Conservation (phyloP, 176 grass and related monocot species). For the Rhynchospora breviuscula region DNA sequence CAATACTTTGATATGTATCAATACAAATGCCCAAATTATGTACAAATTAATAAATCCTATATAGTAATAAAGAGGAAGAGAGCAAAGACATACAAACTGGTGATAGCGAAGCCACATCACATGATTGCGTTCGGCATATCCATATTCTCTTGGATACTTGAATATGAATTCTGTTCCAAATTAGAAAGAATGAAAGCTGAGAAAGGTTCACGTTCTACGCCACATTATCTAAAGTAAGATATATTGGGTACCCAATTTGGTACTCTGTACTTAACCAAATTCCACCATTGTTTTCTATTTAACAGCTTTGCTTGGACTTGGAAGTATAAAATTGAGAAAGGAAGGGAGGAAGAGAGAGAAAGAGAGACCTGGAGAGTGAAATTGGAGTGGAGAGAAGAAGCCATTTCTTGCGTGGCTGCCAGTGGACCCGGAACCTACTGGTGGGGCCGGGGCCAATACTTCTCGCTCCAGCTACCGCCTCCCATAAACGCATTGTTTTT, state of each 20-base stretch:
- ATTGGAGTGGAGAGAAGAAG: slow-evolving; percentile 1
- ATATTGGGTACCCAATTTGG: neutral
- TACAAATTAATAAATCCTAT: neutral
- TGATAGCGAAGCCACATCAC: slow-evolving; percentile 33
- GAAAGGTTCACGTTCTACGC: neutral
- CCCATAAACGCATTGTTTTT: neutral
- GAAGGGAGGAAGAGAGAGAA: neutral
- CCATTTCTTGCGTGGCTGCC: neutral
- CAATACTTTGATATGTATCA: neutral
- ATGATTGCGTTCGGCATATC: slow-evolving; percentile 49
- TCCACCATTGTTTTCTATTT: neutral
- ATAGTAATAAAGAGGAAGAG: neutral
- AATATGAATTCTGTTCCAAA: slow-evolving; percentile 36
- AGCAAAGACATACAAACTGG: slow-evolving; percentile 13
- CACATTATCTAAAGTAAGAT: neutral
- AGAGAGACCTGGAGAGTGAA: neutral
- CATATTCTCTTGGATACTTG: slow-evolving; percentile 29
- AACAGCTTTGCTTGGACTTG: neutral
- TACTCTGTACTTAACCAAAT: neutral
- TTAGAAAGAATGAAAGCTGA: neutral
- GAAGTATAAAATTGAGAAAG: too few species aligned
- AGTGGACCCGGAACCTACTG: neutral
- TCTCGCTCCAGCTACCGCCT: neutral
- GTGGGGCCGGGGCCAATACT: neutral
- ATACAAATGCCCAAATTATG: neutral